phyloP scores from a whole-genome alignment of 1,284 basidiomycete genomes.

The Cutaneotrichosporon arboriforme region DNA sequence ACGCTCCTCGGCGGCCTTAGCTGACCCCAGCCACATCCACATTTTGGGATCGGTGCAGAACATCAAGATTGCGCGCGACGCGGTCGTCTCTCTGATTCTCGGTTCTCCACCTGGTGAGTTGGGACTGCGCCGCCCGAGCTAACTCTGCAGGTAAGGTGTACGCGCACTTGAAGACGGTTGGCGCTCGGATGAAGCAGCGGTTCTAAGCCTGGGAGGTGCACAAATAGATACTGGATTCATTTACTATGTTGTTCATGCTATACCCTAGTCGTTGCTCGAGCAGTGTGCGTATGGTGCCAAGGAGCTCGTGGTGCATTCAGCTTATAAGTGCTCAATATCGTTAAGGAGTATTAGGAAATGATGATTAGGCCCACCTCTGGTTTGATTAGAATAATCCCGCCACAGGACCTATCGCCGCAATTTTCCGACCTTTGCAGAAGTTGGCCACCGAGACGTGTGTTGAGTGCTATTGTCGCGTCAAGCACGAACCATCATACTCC shows the following conservation, averaged over 20 bases:
- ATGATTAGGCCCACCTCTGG: neutral
- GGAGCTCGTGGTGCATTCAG: neutral
- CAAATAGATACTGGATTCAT: neutral
- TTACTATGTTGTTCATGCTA: constrained; percentile 20
- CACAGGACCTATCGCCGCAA: constrained; percentile 10
- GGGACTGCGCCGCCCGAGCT: neutral
- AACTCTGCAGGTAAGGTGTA: constrained; percentile 69
- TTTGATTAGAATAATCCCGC: neutral
- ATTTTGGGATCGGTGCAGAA: constrained; percentile 61
- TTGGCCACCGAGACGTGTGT: constrained; percentile 9
- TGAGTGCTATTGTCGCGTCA: constrained; percentile 1
- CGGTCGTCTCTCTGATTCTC: constrained; percentile 89
- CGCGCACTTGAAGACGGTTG: constrained; percentile 80
- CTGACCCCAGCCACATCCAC: constrained; percentile 51
- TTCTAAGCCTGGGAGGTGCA: constrained; percentile 36
- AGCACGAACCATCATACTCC: neutral
- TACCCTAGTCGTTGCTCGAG: constrained; percentile 16
- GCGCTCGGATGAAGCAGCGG: constrained; percentile 86
- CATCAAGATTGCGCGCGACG: constrained; percentile 94
- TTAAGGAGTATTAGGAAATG: neutral
- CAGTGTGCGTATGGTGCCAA: neutral
- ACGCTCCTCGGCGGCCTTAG: neutral
- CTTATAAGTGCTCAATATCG: neutral
- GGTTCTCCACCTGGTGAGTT: constrained; percentile 78
- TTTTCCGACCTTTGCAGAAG: constrained; percentile 2